Percentiles rank a stretch among this genome's conserved stretches.
phyloP scores from a whole-genome alignment of 208 protist species.

The Blechomonas ayalai region DNA sequence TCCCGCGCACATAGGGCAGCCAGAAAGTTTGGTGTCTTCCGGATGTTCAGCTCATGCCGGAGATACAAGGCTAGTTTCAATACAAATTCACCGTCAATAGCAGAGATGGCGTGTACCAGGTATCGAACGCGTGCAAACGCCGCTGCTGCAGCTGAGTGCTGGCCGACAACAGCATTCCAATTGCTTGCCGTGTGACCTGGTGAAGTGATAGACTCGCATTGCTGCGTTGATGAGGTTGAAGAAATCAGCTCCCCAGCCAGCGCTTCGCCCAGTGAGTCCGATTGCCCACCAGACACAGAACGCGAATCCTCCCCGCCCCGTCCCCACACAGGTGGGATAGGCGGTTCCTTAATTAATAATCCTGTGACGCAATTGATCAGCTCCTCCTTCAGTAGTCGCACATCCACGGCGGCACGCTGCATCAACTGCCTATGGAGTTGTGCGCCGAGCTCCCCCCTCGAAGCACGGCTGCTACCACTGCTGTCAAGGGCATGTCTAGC shows the following conservation, averaged over 20 bases:
- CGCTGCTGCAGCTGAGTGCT: constrained; percentile 2
- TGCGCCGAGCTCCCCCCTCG: too few species aligned
- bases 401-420: constrained; percentile 14
- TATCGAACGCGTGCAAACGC: constrained; percentile 26
- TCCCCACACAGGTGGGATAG: too few species aligned
- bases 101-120: constrained; percentile 53
- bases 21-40: constrained; percentile 88
- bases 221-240: too few species aligned
- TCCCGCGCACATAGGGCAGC: constrained; percentile 74
- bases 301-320: too few species aligned
- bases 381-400: constrained; percentile 56
- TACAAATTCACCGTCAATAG: constrained; percentile 78
- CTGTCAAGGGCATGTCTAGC: too few species aligned
- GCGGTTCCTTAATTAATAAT: constrained; percentile 81
- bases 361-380: constrained; percentile 74
- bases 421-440: too few species aligned
- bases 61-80: constrained; percentile 91
- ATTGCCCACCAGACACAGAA: too few species aligned
- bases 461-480: too few species aligned
- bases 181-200: not conserved
- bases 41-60: constrained; percentile 89
- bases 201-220: too few species aligned
- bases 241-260: too few species aligned
- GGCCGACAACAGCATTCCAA: not conserved
- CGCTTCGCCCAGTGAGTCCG: too few species aligned